These are phyloP conservation scores for Lasiodiplodia hormozganensis DNA, from an alignment of 2,329 filamentous ascomycete genomes.

Conservation along the genomic window DNA sequence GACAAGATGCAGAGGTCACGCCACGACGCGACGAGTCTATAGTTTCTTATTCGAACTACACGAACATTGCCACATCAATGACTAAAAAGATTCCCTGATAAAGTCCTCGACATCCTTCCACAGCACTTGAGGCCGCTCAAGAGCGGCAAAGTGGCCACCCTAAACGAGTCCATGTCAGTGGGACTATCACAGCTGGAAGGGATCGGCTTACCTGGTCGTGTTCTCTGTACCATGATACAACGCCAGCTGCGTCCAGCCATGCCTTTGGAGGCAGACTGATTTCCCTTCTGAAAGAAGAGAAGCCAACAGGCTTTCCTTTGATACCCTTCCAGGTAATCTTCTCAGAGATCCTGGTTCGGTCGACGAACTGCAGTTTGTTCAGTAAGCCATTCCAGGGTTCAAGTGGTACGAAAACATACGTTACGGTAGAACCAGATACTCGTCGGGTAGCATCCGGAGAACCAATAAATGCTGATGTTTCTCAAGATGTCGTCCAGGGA, in stretches of 20 bases:
- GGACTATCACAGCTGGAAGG: neutral
- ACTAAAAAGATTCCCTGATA: conserved; percentile 36
- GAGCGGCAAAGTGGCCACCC: conserved; percentile 63
- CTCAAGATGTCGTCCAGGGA: conserved; percentile 56
- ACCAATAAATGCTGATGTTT: conserved; percentile 62
- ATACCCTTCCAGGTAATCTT: neutral
- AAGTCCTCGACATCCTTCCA: conserved; percentile 56
- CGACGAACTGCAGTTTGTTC: neutral
- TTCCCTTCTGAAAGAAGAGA: conserved; percentile 54
- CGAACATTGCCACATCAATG: too few relatives aligned
- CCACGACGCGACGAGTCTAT: too few relatives aligned
- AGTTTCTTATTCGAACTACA: too few relatives aligned
- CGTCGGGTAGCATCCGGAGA: conserved; percentile 57
- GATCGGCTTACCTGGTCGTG: conserved; percentile 39
- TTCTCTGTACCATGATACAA: conserved; percentile 47
- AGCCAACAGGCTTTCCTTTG: conserved; percentile 50
- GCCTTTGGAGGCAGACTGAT: conserved; percentile 46
- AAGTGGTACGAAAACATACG: conserved; percentile 30
- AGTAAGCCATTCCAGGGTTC: neutral
- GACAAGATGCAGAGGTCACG: too few relatives aligned
- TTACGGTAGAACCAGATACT: conserved; percentile 58
- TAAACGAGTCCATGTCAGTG: neutral
- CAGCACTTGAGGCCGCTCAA: conserved; percentile 54
- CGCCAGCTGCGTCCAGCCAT: conserved; percentile 46
- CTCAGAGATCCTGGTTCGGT: neutral